These are phyloP conservation scores for Datisca glomerata DNA, from an alignment of 306 rosid genomes.

Conservation along the genomic window DNA sequence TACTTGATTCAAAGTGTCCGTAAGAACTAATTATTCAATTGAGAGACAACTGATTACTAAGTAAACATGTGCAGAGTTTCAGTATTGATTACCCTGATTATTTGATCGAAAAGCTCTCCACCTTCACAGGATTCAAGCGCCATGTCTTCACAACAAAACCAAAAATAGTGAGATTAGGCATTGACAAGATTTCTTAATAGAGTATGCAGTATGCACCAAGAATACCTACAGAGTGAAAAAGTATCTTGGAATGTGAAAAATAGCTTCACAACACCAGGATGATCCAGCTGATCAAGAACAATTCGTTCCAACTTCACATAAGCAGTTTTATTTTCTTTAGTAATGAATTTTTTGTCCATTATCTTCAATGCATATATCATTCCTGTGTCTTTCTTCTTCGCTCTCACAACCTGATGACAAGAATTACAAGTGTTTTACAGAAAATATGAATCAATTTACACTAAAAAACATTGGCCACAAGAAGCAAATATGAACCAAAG, in stretches of 20 bases:
- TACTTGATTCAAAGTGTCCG: too few relatives aligned
- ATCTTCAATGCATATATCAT: slow-evolving; percentile 87
- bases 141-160: slow-evolving; percentile 59
- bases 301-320: slow-evolving; percentile 2
- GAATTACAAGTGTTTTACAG: slow-evolving; percentile 5
- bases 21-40: too few relatives aligned
- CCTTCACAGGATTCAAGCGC: slow-evolving; percentile 99
- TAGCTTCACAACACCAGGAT: slow-evolving; percentile 55
- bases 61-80: too few relatives aligned
- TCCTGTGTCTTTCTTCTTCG: slow-evolving; percentile 92
- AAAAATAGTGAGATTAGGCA: slow-evolving; percentile 17
- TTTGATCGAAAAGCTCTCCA: slow-evolving; percentile 98
- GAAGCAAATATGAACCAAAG: too few relatives aligned
- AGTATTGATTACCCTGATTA: slow-evolving; percentile 97
- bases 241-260: slow-evolving; percentile 95
- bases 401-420: slow-evolving; percentile 80
- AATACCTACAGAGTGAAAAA: slow-evolving; percentile 88
- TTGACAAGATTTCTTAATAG: background rate
- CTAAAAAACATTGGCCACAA: too few relatives aligned
- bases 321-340: slow-evolving; percentile 4
- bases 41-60: too few relatives aligned
- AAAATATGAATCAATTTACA: background rate
- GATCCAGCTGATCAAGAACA: background rate
- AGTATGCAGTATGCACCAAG: slow-evolving; percentile 3
- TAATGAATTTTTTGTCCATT: slow-evolving; percentile 79